phyloP scores from a whole-genome alignment of 305 asterid genomes.

The Salvia sclarea region DNA sequence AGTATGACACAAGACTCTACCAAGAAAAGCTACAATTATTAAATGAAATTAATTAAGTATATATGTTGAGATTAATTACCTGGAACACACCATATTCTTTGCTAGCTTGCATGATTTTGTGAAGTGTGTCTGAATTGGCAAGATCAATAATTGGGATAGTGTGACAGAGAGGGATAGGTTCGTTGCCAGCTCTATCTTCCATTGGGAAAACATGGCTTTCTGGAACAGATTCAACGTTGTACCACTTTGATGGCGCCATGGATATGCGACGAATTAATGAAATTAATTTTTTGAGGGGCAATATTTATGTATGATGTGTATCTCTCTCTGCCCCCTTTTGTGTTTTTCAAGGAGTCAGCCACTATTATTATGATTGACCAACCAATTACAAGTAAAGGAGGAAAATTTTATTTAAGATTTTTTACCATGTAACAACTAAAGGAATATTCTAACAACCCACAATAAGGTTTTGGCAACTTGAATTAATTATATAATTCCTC shows the following conservation, averaged over 20 bases:
- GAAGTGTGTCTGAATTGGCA: constrained; percentile 24
- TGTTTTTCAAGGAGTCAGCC: not conserved
- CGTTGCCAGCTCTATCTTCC: constrained; percentile 49
- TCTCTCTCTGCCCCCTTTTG: too few species aligned
- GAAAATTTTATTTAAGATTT: not conserved
- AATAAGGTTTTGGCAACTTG: too few species aligned
- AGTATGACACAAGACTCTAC: too few species aligned
- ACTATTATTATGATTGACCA: constrained; percentile 26
- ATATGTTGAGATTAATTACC: constrained; percentile 29
- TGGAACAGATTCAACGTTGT: constrained; percentile 53
- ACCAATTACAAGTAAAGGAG: constrained; percentile 18
- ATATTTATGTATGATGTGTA: too few species aligned
- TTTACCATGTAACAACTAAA: constrained; percentile 18
- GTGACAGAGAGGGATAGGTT: constrained; percentile 38
- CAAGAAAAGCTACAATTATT: too few species aligned
- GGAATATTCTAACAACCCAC: too few species aligned
- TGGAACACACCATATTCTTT: constrained; percentile 57
- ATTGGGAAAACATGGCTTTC: constrained; percentile 38
- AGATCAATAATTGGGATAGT: constrained; percentile 51
- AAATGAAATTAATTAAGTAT: too few species aligned
- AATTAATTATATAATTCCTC: not conserved
- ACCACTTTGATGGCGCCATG: constrained; percentile 44
- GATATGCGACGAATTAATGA: too few species aligned
- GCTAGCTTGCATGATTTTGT: constrained; percentile 45
- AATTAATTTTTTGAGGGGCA: too few species aligned